Base-by-base conservation (phyloP, 441 rosid species). In the Hura crepitans region DNA sequence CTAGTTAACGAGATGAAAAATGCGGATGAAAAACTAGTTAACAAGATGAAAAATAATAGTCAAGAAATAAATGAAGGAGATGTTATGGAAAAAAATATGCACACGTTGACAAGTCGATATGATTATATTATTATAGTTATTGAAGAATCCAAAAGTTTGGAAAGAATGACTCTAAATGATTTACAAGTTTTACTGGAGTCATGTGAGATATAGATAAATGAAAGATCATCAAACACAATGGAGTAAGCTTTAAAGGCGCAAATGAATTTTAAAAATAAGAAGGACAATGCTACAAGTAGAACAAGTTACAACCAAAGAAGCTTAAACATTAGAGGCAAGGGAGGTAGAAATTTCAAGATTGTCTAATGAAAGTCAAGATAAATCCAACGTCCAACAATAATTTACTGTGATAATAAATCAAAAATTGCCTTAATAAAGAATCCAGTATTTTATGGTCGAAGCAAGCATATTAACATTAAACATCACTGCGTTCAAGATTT, bases 151-250 rank as follows among this genome's bases (percentile, higher is more conserved):
- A 30, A 65, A 43, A 65, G n/a, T 65, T 18, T 65, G n/a, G 18
- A 15, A n/a, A 30, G 0, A 0, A 17, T 49, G 45, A 49, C 69
- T 15, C 14, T 49, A 47, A 22, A 6, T 65, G n/a, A n/a, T n/a
- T n/a, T n/a, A n/a, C n/a, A n/a, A n/a, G n/a, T n/a, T n/a, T n/a
- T n/a, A n/a, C n/a, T 65, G 17, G 58, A 65, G 69, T 65, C 58
- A 18, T 23, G 12, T 27, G 45, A 45, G 68, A 46, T 64, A 37
- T 47, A 20, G 68, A 64, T 64, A 12, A 64, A 64, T 4, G 51
- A 46, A 28, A 49, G 39, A 15, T 47, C 58, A 47, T 23, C 20
- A 50, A 50, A 1, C 55, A 50, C 8, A 50, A 11, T 18, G 23
- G 23, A 30, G 12, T 18, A 37, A 66, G 49, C 45, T 14, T 28